Percentiles rank a stretch among this genome's conserved stretches.
phyloP scores from a whole-genome alignment of 2,329 filamentous ascomycete genomes.

The Colletotrichum navitas region DNA sequence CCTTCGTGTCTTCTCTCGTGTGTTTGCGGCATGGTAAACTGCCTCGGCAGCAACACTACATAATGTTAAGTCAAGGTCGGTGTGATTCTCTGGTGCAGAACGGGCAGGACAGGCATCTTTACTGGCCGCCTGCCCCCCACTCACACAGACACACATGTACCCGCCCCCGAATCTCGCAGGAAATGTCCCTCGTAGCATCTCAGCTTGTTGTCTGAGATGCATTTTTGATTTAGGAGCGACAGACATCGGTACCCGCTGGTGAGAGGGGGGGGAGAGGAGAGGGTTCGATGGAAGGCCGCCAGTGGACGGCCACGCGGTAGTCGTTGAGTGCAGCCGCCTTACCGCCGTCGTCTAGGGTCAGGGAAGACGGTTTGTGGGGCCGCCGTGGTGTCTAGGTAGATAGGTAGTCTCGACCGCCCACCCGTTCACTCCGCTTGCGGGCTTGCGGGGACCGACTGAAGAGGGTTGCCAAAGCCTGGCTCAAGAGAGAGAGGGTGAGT shows the following conservation, averaged over 20 bases:
- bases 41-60: background rate
- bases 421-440: conserved; percentile 28
- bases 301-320: conserved; percentile 40
- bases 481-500: conserved; percentile 5
- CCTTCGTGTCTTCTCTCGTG: conserved; percentile 6
- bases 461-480: conserved; percentile 29
- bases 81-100: conserved; percentile 36
- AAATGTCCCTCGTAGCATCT: conserved; percentile 16
- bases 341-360: conserved; percentile 38
- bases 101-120: background rate
- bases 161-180: conserved; percentile 29
- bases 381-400: conserved; percentile 16
- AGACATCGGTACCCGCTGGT: conserved; percentile 30
- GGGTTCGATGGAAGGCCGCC: conserved; percentile 33
- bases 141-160: conserved; percentile 6
- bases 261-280: background rate
- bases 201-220: conserved; percentile 34
- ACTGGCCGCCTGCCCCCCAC: conserved; percentile 3
- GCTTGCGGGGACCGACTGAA: conserved; percentile 36
- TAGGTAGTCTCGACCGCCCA: conserved; percentile 16
- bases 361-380: conserved; percentile 42
- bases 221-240: conserved; percentile 33
- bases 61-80: conserved; percentile 29
- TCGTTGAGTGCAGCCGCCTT: conserved; percentile 42
- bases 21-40: conserved; percentile 24